Evolutionary conservation across 345 rosid genomes (phyloP).

Genomic region (Eucalyptus brandiana): DNA sequence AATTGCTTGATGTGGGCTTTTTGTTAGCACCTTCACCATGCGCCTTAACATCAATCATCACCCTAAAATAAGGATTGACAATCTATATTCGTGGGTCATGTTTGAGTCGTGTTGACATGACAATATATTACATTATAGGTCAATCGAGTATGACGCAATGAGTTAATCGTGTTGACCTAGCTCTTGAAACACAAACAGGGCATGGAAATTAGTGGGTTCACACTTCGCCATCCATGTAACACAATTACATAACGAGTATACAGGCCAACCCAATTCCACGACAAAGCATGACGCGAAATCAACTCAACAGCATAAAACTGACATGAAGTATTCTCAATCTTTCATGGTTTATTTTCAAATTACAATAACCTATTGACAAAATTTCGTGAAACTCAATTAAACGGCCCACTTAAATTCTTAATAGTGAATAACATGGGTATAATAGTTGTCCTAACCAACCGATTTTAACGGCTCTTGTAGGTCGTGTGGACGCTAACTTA

Average conservation of each 20-base stretch:
- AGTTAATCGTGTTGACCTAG: neutral
- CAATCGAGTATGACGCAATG: neutral
- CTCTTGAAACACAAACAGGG: neutral
- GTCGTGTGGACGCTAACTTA: neutral
- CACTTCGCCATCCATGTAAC: neutral
- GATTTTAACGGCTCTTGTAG: neutral
- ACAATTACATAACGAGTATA: neutral
- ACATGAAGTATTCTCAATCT: neutral
- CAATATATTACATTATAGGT: neutral
- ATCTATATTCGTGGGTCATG: neutral
- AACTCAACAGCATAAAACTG: neutral
- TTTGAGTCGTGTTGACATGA: neutral
- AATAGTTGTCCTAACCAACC: neutral
- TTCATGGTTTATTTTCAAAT: neutral
- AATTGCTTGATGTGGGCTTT: neutral
- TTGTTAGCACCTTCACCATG: neutral
- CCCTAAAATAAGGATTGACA: neutral
- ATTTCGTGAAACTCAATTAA: neutral
- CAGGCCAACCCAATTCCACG: neutral
- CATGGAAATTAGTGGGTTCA: neutral
- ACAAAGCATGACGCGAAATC: neutral
- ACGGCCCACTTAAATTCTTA: neutral
- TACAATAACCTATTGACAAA: neutral
- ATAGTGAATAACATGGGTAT: neutral
- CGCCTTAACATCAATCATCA: neutral